These are phyloP conservation scores for Ailanthus altissimus DNA, from an alignment of 345 rosid species.

Conservation along the genomic window DNA sequence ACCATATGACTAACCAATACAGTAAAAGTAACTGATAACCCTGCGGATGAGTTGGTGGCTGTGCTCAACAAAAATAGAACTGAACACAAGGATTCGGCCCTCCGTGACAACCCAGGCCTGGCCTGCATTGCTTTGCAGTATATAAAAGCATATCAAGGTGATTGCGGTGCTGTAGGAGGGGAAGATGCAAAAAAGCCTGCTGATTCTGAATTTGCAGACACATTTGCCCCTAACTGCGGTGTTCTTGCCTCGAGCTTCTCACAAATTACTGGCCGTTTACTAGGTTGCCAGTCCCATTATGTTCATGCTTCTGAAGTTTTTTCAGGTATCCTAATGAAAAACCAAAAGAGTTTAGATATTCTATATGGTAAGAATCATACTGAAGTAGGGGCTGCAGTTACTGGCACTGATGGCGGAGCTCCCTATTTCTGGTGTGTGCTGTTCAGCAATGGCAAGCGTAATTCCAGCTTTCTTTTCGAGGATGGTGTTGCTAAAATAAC, in stretches of 20 bases:
- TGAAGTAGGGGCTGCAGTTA: slow-evolving; percentile 65
- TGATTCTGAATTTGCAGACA: slow-evolving; percentile 52
- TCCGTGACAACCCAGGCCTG: slow-evolving; percentile 55
- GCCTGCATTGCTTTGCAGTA: slow-evolving; percentile 79
- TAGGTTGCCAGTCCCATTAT: slow-evolving; percentile 60
- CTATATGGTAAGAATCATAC: slow-evolving; percentile 64
- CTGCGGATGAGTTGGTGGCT: slow-evolving; percentile 65
- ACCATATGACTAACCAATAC: slow-evolving; percentile 23
- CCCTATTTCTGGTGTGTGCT: slow-evolving; percentile 78
- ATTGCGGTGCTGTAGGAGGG: slow-evolving; percentile 62
- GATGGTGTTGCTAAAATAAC: slow-evolving; percentile 58
- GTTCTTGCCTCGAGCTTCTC: slow-evolving; percentile 49
- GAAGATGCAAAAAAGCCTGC: slow-evolving; percentile 63
- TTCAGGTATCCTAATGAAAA: slow-evolving; percentile 51
- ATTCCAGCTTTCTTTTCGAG: slow-evolving; percentile 54
- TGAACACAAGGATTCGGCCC: slow-evolving; percentile 49
- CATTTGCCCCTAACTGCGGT: slow-evolving; percentile 71
- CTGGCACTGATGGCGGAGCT: slow-evolving; percentile 59
- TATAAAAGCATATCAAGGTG: slow-evolving; percentile 68
- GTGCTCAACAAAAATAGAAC: slow-evolving; percentile 56
- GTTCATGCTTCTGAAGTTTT: slow-evolving; percentile 54
- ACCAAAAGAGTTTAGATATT: slow-evolving; percentile 54
- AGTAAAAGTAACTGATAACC: slow-evolving; percentile 56
- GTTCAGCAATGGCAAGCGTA: slow-evolving; percentile 64
- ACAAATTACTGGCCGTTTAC: slow-evolving; percentile 65